phyloP scores from a whole-genome alignment of 2,329 filamentous ascomycete genomes.

The Hirsutella rhossiliensis region DNA sequence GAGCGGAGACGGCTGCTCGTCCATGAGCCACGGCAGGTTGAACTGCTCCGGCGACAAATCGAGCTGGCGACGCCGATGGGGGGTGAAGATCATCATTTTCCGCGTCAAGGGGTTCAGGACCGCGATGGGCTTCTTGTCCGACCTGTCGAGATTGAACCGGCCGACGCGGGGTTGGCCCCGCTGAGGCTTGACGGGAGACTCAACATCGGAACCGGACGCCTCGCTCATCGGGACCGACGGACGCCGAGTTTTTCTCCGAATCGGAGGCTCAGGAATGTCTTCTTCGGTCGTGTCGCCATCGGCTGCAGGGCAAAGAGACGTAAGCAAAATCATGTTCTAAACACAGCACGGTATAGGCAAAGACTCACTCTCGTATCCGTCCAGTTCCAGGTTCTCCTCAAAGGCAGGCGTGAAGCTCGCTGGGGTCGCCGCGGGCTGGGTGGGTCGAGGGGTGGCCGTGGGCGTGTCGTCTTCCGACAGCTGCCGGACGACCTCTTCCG shows the following conservation, averaged over 20 bases:
- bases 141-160: constrained; percentile 41
- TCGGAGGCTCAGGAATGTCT: constrained; percentile 37
- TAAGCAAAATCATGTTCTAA: neutral
- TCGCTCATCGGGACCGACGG: constrained; percentile 24
- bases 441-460: constrained; percentile 26
- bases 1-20: constrained; percentile 39
- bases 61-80: constrained; percentile 33
- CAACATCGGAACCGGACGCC: constrained; percentile 37
- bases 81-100: constrained; percentile 54
- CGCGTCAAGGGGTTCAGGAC: constrained; percentile 44
- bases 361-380: constrained; percentile 49
- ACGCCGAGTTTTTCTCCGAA: constrained; percentile 35
- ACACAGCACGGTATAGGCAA: neutral
- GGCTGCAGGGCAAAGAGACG: constrained; percentile 28
- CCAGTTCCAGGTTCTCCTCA: constrained; percentile 29
- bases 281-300: constrained; percentile 53
- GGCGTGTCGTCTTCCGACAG: constrained; percentile 29
- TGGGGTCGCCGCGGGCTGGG: constrained; percentile 12
- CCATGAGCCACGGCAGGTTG: constrained; percentile 32
- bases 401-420: constrained; percentile 16
- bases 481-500: constrained; percentile 25
- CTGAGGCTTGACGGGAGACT: constrained; percentile 31
- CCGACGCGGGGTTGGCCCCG: constrained; percentile 42
- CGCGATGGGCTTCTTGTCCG: constrained; percentile 44
- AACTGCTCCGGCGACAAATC: constrained; percentile 45